Conservation (phyloP, 2,329 filamentous ascomycete species). For the Fonsecaea pedrosoi region DNA sequence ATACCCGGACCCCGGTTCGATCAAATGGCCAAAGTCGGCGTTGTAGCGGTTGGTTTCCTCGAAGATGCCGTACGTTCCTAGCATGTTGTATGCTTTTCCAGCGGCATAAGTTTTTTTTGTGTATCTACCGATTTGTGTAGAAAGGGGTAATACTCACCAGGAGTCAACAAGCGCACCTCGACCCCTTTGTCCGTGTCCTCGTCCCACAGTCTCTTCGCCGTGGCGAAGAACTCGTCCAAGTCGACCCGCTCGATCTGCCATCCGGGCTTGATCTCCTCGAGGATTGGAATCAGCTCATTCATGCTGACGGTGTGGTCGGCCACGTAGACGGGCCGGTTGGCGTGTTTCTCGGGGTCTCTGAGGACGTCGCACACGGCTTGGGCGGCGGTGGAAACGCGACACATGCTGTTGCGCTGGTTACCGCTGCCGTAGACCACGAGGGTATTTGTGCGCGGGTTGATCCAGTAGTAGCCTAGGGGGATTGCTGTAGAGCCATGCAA, state of each 20-base stretch:
- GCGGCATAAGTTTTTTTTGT: neutral
- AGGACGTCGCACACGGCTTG: conserved; percentile 26
- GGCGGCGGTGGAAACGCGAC: conserved; percentile 21
- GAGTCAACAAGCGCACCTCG: conserved; percentile 16
- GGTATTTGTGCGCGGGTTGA: conserved; percentile 27
- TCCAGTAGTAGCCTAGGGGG: conserved; percentile 28
- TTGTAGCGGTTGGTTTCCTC: conserved; percentile 26
- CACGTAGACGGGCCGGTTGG: conserved; percentile 24
- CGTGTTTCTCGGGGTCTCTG: conserved; percentile 15
- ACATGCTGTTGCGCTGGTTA: conserved; percentile 27
- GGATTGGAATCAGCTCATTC: conserved; percentile 24
- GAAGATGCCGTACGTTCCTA: conserved; percentile 28
- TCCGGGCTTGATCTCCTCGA: conserved; percentile 19
- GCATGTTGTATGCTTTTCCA: conserved; percentile 23
- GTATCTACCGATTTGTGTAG: no score
- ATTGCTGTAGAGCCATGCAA: conserved; percentile 12
- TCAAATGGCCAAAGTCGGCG: conserved; percentile 24
- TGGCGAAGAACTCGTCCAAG: conserved; percentile 21
- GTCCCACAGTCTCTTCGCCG: conserved; percentile 26
- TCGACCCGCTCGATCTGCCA: conserved; percentile 26
- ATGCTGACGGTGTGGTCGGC: conserved; percentile 28
- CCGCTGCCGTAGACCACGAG: conserved; percentile 25
- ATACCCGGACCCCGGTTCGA: conserved; percentile 24
- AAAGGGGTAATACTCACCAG: neutral
- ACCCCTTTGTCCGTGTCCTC: conserved; percentile 25